Evolutionary conservation across 768 basidiomycete genomes (phyloP).

Genomic region (Hirschioporus abietinus): DNA sequence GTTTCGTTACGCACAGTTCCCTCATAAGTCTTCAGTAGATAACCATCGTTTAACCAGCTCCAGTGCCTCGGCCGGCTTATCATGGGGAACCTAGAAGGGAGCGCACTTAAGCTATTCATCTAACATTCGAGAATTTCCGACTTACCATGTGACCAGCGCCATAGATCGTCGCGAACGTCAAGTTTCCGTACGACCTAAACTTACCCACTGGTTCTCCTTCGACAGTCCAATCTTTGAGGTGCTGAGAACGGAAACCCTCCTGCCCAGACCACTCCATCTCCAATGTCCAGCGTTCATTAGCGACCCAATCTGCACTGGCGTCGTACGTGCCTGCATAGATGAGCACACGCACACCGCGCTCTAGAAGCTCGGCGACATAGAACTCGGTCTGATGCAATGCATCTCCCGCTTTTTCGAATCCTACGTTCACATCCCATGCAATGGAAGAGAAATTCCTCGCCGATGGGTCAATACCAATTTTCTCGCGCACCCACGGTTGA

Average conservation of each 20-base stretch:
- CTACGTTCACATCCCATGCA: constrained; percentile 36
- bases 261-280: constrained; percentile 31
- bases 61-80: constrained; percentile 26
- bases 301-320: constrained; percentile 21
- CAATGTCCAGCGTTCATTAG: constrained; percentile 31
- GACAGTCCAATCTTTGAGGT: constrained; percentile 30
- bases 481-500: constrained; percentile 42
- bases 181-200: constrained; percentile 6
- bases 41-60: constrained; percentile 30
- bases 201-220: constrained; percentile 25
- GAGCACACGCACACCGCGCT: constrained; percentile 28
- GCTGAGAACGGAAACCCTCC: constrained; percentile 21
- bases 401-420: constrained; percentile 46
- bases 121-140: background rate
- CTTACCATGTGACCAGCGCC: constrained; percentile 16
- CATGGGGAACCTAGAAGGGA: constrained; percentile 14
- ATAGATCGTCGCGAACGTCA: constrained; percentile 13
- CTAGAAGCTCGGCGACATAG: constrained; percentile 34
- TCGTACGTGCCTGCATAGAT: constrained; percentile 26
- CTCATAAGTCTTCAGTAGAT: constrained; percentile 9
- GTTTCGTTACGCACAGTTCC: background rate
- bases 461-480: constrained; percentile 58
- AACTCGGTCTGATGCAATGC: constrained; percentile 21
- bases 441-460: constrained; percentile 36
- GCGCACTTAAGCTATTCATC: background rate